These are phyloP conservation scores for Talaromyces sp. DNA, from an alignment of 2,329 filamentous ascomycete species.

Conservation along the genomic window DNA sequence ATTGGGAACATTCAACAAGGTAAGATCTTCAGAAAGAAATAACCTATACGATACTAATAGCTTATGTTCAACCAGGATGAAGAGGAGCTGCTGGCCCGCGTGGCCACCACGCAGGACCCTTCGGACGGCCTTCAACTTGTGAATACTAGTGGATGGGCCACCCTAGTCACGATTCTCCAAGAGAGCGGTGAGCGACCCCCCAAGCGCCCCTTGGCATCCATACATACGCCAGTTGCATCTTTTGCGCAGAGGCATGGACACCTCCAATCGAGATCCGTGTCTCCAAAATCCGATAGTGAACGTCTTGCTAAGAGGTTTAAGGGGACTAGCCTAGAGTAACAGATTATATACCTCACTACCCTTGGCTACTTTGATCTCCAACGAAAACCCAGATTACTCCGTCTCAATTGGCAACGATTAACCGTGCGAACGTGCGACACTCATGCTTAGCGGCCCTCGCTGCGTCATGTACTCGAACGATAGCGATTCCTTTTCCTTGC, in stretches of 20 bases:
- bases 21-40: constrained; percentile 38
- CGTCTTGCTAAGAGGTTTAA: constrained; percentile 61
- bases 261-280: constrained; percentile 27
- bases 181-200: constrained; percentile 94
- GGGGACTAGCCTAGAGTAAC: constrained; percentile 52
- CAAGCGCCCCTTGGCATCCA: constrained; percentile 54
- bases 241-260: constrained; percentile 29
- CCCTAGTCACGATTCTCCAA: constrained; percentile 85
- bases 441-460: background rate
- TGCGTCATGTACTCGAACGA: background rate
- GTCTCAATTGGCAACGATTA: background rate
- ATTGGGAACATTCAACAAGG: constrained; percentile 78
- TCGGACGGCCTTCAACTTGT: constrained; percentile 76
- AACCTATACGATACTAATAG: background rate
- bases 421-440: too few relatives aligned
- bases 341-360: background rate
- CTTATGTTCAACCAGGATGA: constrained; percentile 62
- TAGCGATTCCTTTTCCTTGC: background rate
- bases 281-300: constrained; percentile 47
- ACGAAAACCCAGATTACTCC: background rate
- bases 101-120: constrained; percentile 74
- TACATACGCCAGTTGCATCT: constrained; percentile 23
- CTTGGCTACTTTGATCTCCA: background rate
- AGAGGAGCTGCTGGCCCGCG: constrained; percentile 75
- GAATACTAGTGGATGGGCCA: constrained; percentile 88